Evolutionary conservation across 495 filamentous ascomycete genomes (phyloP).

Genomic region (Neurospora sp.): DNA sequence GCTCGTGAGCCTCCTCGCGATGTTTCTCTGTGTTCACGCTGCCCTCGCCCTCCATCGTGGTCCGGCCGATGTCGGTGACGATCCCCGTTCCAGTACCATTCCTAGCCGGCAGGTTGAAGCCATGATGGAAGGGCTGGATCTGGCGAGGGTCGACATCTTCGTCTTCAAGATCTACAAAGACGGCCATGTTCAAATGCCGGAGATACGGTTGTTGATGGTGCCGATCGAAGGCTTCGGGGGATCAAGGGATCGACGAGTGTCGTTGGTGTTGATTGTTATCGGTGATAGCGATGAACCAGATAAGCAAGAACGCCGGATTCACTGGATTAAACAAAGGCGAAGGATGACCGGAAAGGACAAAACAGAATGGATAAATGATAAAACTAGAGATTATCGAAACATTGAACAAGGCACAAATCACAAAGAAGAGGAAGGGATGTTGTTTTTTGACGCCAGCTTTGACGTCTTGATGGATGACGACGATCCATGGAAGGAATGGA

Average conservation of each 20-base stretch:
- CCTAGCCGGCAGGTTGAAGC: background rate
- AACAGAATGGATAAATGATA: background rate
- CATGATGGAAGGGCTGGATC: constrained; percentile 9
- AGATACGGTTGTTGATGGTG: background rate
- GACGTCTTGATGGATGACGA: background rate
- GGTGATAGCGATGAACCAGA: background rate
- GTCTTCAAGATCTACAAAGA: constrained; percentile 54
- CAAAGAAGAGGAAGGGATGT: background rate
- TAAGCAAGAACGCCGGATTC: background rate
- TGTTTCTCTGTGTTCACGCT: background rate
- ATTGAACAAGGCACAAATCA: background rate
- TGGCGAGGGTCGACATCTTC: constrained; percentile 38
- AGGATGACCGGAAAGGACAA: background rate
- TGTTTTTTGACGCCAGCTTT: constrained; percentile 5
- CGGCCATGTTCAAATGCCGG: constrained; percentile 37
- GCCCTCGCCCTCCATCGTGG: background rate
- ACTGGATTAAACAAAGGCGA: background rate
- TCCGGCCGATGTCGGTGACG: background rate
- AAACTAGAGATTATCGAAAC: constrained; percentile 1
- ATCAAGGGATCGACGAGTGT: background rate
- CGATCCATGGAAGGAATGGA: background rate
- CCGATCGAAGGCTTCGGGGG: background rate
- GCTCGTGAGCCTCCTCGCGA: constrained; percentile 13
- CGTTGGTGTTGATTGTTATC: background rate
- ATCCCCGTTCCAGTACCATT: background rate